Evolutionary conservation across 1,139 yeast species (phyloP).

Genomic region (Eremothecium sinecaudum): DNA sequence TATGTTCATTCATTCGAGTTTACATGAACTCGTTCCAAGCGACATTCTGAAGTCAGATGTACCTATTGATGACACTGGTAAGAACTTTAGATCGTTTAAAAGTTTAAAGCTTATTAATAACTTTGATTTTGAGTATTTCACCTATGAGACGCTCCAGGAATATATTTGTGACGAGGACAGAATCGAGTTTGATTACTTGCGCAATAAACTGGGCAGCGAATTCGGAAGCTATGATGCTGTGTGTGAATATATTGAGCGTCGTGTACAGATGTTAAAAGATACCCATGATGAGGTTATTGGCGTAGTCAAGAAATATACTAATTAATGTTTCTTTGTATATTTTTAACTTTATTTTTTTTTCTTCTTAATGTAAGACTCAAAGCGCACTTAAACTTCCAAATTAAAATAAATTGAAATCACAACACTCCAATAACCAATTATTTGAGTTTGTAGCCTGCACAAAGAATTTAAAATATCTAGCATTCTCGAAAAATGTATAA

Average conservation of each 20-base stretch:
- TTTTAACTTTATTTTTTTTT: too few species aligned
- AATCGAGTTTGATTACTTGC: conserved; percentile 12
- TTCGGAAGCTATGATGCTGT: conserved; percentile 12
- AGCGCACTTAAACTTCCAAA: too few species aligned
- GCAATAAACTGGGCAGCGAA: conserved; percentile 7
- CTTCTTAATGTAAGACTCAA: too few species aligned
- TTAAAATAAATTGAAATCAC: too few species aligned
- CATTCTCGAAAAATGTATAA: too few species aligned
- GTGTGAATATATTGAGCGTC: conserved; percentile 17
- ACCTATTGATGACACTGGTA: conserved; percentile 37
- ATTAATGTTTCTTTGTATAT: too few species aligned
- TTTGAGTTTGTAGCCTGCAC: too few species aligned
- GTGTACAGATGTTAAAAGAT: conserved; percentile 13
- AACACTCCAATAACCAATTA: too few species aligned
- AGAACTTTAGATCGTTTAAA: conserved; percentile 18
- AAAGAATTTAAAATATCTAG: too few species aligned
- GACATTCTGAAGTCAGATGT: conserved; percentile 36
- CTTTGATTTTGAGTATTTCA: conserved; percentile 20
- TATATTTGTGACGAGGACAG: conserved; percentile 13
- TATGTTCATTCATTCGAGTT: conserved; percentile 54
- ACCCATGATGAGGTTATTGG: conserved; percentile 13
- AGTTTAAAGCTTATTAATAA: conserved; percentile 5
- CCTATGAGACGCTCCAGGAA: conserved; percentile 12
- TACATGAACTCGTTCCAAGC: conserved; percentile 57
- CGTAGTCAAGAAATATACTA: too few species aligned